These are phyloP conservation scores for Mucor indicus DNA, from an alignment of 371 early-diverging fungal species.

Conservation along the genomic window DNA sequence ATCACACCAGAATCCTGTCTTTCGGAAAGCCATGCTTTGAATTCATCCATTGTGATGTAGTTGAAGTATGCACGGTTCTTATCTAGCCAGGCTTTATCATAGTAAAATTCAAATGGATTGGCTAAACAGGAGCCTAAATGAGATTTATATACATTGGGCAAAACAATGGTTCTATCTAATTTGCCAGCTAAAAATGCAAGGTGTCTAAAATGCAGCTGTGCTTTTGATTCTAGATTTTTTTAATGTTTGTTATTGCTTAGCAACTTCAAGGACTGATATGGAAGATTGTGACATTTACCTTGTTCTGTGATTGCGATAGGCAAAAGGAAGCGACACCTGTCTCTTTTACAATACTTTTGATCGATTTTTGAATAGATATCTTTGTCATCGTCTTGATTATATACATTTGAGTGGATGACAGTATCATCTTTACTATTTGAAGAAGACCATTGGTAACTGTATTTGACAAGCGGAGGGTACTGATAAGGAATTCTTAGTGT, in stretches of 20 bases:
- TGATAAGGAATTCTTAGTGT: neutral
- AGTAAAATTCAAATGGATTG: conserved; percentile 29
- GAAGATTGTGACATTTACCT: conserved; percentile 21
- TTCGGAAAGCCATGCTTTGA: conserved; percentile 24
- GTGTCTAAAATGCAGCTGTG: conserved; percentile 1
- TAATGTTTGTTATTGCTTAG: conserved; percentile 26
- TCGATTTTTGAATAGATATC: conserved; percentile 23
- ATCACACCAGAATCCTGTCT: conserved; percentile 2
- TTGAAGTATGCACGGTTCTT: conserved; percentile 16
- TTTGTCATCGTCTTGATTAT: too few relatives aligned
- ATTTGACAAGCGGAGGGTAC: conserved; percentile 18
- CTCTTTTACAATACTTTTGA: conserved; percentile 27
- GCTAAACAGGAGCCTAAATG: conserved; percentile 27
- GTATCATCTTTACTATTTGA: neutral
- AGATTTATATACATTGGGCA: conserved; percentile 32
- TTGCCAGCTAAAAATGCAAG: conserved; percentile 28
- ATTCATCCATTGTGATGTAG: conserved; percentile 30
- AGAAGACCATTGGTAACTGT: conserved; percentile 17
- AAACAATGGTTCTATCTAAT: conserved; percentile 27
- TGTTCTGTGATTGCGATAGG: conserved; percentile 38
- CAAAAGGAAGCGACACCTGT: conserved; percentile 29
- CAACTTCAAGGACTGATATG: conserved; percentile 17
- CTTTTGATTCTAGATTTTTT: conserved; percentile 35
- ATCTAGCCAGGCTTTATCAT: conserved; percentile 21
- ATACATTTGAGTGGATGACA: too few relatives aligned